These are phyloP conservation scores for Astrothelium macrocarpum DNA, from an alignment of 495 filamentous ascomycete species.

Conservation along the genomic window DNA sequence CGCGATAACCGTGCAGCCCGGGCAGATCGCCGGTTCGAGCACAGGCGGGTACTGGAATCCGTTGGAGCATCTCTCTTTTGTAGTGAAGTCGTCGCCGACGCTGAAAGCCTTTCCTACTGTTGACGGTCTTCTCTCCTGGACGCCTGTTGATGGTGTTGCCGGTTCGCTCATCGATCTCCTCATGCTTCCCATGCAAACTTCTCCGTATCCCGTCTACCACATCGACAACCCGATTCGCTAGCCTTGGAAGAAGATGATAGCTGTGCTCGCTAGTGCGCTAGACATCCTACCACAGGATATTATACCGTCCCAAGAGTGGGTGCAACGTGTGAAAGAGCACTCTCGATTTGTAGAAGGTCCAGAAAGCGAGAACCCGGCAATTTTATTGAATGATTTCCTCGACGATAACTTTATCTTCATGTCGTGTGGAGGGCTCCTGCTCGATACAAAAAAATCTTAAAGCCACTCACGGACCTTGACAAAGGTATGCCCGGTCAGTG, in stretches of 20 bases:
- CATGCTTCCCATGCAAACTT: conserved; percentile 12
- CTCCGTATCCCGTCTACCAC: conserved; percentile 41
- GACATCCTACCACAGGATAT: conserved; percentile 29
- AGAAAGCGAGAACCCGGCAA: conserved; percentile 40
- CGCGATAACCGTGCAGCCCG: conserved; percentile 7
- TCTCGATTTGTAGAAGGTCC: neutral
- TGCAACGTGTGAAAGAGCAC: neutral
- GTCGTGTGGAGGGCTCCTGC: conserved; percentile 33
- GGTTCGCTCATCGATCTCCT: conserved; percentile 34
- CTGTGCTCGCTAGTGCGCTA: conserved; percentile 36
- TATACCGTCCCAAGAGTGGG: conserved; percentile 34
- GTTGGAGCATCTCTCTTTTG: conserved; percentile 39
- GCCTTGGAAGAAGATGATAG: conserved; percentile 38
- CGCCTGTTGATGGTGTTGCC: conserved; percentile 40
- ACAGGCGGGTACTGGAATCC: conserved; percentile 45
- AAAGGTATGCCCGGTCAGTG: neutral
- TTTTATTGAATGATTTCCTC: conserved; percentile 39
- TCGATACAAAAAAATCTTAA: neutral
- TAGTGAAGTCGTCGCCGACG: conserved; percentile 45
- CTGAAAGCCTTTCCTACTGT: conserved; percentile 38
- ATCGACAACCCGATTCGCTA: conserved; percentile 46
- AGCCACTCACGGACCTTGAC: neutral
- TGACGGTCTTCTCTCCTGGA: conserved; percentile 39
- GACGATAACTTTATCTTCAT: conserved; percentile 43
- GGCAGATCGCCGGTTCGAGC: conserved; percentile 38